Base-by-base conservation (phyloP, 1,284 basidiomycete species). In the Bjerkandera adusta region DNA sequence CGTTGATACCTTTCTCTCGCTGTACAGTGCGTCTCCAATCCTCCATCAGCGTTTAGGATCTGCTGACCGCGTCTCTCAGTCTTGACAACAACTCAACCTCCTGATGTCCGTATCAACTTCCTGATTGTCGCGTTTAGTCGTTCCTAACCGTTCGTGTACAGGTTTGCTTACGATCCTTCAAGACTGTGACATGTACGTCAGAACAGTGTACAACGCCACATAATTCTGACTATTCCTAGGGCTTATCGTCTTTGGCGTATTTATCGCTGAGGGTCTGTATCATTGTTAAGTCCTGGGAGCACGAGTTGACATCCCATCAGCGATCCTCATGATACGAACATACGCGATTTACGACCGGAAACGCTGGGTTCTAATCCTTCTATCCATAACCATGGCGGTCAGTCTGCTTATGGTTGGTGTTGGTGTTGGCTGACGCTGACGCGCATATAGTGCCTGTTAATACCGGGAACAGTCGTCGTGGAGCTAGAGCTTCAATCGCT, bases 321-420 rank as follows among this genome's bases (percentile, higher is more conserved):
- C 36, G 22, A 46, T 46, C n/a, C 34, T 72, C 12, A 60, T 68
- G 48, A 50, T 73, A 5, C 67, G 70, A n/a, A 73, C 72, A 6
- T 72, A 70, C 46, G 71, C 71, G 3, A 62, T 73, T 15, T 74
- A 69, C 69, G 65, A 68, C 46, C 57, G 70, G 10, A 64, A 57
- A 37, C 66, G 63, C 12, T 51, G 54, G 16, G 60, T 71, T 4
- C 50, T 65, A 7, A 40, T 40, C 12, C 25, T 46, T 12, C 30
- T 46, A 22, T 39, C 25, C 16, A 11, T 13, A 22, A 26, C 40
- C n/a, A 15, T 46, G 36, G 16, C 36, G 36, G 45, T 49, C 33
- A 6, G 34, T 47, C 26, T 16, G 29, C n/a, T n/a, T n/a, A n/a
- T n/a, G n/a, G n/a, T n/a, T n/a, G n/a, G n/a, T n/a, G n/a, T n/a